Evolutionary conservation across 441 rosid species (phyloP).

Genomic region (Erodium moschatum): DNA sequence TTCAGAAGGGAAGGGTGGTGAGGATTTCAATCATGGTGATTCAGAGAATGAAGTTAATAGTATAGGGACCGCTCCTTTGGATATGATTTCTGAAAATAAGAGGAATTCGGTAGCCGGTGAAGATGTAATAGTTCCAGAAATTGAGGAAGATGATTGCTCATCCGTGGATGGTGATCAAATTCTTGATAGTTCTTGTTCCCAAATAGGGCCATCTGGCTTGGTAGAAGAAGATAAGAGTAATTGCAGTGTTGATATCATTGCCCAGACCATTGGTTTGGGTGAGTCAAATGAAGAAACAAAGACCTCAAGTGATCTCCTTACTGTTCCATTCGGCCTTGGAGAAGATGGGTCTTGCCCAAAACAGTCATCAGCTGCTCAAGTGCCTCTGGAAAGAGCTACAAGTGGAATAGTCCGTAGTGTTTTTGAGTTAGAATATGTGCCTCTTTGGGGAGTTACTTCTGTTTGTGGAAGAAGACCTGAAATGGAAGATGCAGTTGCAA

Average conservation of each 20-base stretch:
- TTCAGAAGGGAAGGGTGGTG: constrained; percentile 2
- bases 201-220: constrained; percentile 28
- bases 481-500: constrained; percentile 81
- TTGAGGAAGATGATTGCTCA: constrained; percentile 48
- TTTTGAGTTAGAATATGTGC: constrained; percentile 66
- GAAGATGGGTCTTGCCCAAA: constrained; percentile 30
- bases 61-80: constrained; percentile 28
- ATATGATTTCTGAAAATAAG: constrained; percentile 34
- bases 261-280: constrained; percentile 28
- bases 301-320: constrained; percentile 29
- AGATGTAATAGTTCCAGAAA: constrained; percentile 22
- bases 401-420: constrained; percentile 44
- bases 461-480: constrained; percentile 80
- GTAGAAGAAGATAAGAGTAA: constrained; percentile 14
- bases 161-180: constrained; percentile 53
- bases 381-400: constrained; percentile 36
- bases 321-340: constrained; percentile 5
- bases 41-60: constrained; percentile 33
- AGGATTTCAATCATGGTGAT: constrained; percentile 29
- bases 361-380: constrained; percentile 50
- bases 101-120: constrained; percentile 29
- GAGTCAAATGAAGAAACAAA: constrained; percentile 32
- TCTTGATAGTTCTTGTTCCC: constrained; percentile 50
- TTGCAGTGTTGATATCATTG: constrained; percentile 26
- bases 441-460: constrained; percentile 74